phyloP scores from a whole-genome alignment of 1,284 basidiomycete species.

The Apiotrichum akiyoshidainum region DNA sequence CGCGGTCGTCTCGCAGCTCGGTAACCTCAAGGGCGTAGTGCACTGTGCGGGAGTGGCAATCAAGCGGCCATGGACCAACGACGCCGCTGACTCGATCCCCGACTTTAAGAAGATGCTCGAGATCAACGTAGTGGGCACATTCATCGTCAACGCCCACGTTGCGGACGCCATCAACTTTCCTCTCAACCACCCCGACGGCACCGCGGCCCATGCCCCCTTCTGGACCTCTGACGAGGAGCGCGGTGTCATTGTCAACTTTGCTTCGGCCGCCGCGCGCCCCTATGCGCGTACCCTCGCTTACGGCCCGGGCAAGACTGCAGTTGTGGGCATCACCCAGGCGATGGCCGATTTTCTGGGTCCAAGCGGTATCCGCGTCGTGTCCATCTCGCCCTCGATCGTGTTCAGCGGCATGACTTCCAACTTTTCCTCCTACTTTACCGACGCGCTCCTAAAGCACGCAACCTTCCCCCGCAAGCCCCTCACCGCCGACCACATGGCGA shows the following conservation, averaged over 20 bases:
- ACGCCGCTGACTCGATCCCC: conserved; percentile 36
- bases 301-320: conserved; percentile 44
- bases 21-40: conserved; percentile 37
- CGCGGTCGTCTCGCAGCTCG: conserved; percentile 22
- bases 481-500: conserved; percentile 36
- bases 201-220: conserved; percentile 29
- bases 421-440: conserved; percentile 34
- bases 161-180: conserved; percentile 45
- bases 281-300: conserved; percentile 43
- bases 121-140: conserved; percentile 44
- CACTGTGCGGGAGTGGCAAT: conserved; percentile 45
- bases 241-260: conserved; percentile 48
- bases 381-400: conserved; percentile 46
- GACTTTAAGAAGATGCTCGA: conserved; percentile 46
- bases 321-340: conserved; percentile 40
- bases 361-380: conserved; percentile 42
- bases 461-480: conserved; percentile 43
- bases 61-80: conserved; percentile 41
- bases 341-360: conserved; percentile 44
- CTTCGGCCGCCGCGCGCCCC: conserved; percentile 38
- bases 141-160: conserved; percentile 42
- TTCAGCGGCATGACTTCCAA: conserved; percentile 38
- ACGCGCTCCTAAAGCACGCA: conserved; percentile 37
- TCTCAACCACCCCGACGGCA: conserved; percentile 31
- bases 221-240: conserved; percentile 42